Evolutionary conservation across 306 rosid species (phyloP).

Genomic region (Dalbergia cultrata): DNA sequence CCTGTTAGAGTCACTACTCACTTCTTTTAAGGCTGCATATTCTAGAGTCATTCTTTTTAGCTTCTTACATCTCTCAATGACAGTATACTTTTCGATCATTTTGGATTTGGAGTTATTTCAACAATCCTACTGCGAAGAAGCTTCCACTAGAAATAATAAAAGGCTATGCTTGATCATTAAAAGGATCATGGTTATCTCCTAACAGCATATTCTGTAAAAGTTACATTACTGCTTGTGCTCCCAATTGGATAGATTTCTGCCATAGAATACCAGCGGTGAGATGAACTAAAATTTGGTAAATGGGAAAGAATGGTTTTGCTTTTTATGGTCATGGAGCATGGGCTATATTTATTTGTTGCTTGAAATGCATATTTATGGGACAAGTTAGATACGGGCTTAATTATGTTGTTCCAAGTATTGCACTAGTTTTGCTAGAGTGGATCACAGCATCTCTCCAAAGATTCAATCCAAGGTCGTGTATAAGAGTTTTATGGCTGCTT

Average conservation of each 20-base stretch:
- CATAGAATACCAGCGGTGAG: background rate
- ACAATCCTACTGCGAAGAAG: background rate
- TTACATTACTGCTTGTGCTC: background rate
- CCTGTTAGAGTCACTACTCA: constrained; percentile 26
- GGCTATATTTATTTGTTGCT: too few relatives aligned
- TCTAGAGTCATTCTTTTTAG: background rate
- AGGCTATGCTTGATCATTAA: background rate
- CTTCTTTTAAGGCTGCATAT: constrained; percentile 13
- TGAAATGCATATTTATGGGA: background rate
- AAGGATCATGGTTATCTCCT: background rate
- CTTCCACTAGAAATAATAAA: constrained; percentile 8
- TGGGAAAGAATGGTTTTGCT: background rate
- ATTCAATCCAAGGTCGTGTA: constrained; percentile 47
- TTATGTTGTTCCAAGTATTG: constrained; percentile 17
- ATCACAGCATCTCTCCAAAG: constrained; percentile 45
- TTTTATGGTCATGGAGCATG: too few relatives aligned
- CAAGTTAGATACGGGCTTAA: too few relatives aligned
- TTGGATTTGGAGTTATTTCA: constrained; percentile 26
- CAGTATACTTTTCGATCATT: background rate
- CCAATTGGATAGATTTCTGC: background rate
- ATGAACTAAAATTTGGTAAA: background rate
- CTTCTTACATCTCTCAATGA: background rate
- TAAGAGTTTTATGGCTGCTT: constrained; percentile 47
- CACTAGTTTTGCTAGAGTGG: constrained; percentile 45
- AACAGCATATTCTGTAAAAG: background rate